Conservation (phyloP, 1,284 basidiomycete species). For the Sporisorium graminicola region DNA sequence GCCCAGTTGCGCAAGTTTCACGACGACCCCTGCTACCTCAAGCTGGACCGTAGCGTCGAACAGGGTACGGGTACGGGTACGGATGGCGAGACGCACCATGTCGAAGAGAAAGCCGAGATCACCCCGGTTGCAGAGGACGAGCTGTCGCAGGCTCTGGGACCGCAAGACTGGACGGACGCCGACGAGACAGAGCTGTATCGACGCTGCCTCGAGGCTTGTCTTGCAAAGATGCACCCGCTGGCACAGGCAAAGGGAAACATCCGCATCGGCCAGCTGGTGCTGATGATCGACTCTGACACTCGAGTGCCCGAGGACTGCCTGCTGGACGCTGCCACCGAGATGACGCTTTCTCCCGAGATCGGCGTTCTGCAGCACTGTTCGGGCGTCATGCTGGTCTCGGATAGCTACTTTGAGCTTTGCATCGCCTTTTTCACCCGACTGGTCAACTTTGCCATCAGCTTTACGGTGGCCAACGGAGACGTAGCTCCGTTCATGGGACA, state of each 20-base stretch:
- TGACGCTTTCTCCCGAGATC: slow-evolving; percentile 80
- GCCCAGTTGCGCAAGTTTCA: neutral
- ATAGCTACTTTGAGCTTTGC: slow-evolving; percentile 88
- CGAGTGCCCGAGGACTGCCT: slow-evolving; percentile 87
- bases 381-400: slow-evolving; percentile 83
- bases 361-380: slow-evolving; percentile 87
- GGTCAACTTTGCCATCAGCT: slow-evolving; percentile 63
- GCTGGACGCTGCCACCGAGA: slow-evolving; percentile 84
- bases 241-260: slow-evolving; percentile 67
- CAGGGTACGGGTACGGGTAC: too few relatives aligned
- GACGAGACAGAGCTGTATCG: slow-evolving; percentile 50
- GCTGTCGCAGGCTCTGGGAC: too few relatives aligned
- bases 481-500: slow-evolving; percentile 84
- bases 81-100: too few relatives aligned
- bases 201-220: slow-evolving; percentile 65
- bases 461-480: slow-evolving; percentile 71
- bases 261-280: slow-evolving; percentile 57
- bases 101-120: slow-evolving; percentile 3
- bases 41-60: too few relatives aligned
- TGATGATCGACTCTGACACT: slow-evolving; percentile 79
- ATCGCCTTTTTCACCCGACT: slow-evolving; percentile 78
- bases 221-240: slow-evolving; percentile 70
- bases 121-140: too few relatives aligned
- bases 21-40: slow-evolving; percentile 7
- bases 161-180: slow-evolving; percentile 28